Base-by-base conservation (phyloP, 2,329 filamentous ascomycete genomes). In the Neofusicoccum parvum region DNA sequence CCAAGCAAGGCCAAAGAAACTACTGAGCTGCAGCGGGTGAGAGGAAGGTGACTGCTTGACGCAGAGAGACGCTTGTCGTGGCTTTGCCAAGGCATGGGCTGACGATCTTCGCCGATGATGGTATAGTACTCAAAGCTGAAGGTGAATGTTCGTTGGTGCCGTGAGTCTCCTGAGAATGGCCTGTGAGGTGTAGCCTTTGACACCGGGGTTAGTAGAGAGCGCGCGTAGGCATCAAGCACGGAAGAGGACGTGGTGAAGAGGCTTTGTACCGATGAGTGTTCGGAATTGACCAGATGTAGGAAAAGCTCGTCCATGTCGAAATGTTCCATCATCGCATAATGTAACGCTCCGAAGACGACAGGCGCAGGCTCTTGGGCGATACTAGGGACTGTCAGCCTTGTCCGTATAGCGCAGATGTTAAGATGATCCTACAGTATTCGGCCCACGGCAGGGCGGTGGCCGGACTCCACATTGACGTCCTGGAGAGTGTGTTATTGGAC, bases 111-210 rank as follows among this genome's bases (percentile, higher is more conserved):
- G 1, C 82, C 84, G 12, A 89, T 82, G 6, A 88, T 80, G 5
- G 87, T 89, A 70, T 87, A 88, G 72, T 88, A 89, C 69, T 89
- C 88, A 72, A 89, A 88, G 48, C 82, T 85, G 72, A 89, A 88
- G 68, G 88, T 83, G 72, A 88, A 88, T 7, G 83, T 85, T 6
- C 83, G 79, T 69, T 86, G 86, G 12, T 82, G 82, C 7, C 83
- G 76, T 4, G 76, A 71, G 34, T 82, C 78, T 2, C 74, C 67
- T 15, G 79, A 74, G 62, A 78, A 87, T n/a, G 83, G 81, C 32
- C 85, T 79, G 66, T 83, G 78, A 12, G 64, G 64, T 39, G 46
- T 60, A 32, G 64, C 64, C 64, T 65, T 51, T 34, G 43, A 49
- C 62, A 56, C 62, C 15, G 63, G 63, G 50, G 49, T 50, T 63